A percentile compares a stretch with the other conserved stretches of the same genome.
Conservation (phyloP, 2,329 filamentous ascomycete species). For the Bimuria novae-zelandiae region DNA sequence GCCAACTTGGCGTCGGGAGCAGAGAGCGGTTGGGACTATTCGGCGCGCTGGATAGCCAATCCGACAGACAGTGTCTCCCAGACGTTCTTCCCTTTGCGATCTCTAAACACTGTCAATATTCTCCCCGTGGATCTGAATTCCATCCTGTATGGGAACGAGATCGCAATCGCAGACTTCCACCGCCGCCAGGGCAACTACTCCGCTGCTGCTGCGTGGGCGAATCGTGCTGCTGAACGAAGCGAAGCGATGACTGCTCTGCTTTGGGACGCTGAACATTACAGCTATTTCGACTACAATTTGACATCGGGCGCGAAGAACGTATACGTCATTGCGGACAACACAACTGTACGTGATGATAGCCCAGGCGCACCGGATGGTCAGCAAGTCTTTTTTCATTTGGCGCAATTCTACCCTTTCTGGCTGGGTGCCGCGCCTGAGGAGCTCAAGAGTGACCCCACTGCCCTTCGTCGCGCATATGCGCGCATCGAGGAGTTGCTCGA, state of each 20-base stretch:
- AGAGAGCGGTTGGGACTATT: conserved; percentile 70
- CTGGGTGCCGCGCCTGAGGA: conserved; percentile 64
- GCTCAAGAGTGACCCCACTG: conserved; percentile 63
- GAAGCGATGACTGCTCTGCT: conserved; percentile 66
- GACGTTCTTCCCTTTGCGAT: conserved; percentile 68
- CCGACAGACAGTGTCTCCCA: conserved; percentile 63
- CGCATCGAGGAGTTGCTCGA: conserved; percentile 61
- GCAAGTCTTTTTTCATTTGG: conserved; percentile 62
- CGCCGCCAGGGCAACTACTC: conserved; percentile 56
- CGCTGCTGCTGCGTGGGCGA: conserved; percentile 56
- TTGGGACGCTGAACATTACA: conserved; percentile 66
- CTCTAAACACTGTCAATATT: conserved; percentile 62
- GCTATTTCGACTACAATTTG: conserved; percentile 72
- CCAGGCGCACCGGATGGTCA: conserved; percentile 57
- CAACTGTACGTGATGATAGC: conserved; percentile 45
- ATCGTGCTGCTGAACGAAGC: conserved; percentile 58
- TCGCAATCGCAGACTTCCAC: conserved; percentile 62
- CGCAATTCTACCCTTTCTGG: conserved; percentile 73
- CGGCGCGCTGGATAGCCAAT: conserved; percentile 61
- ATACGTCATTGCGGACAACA: conserved; percentile 53
- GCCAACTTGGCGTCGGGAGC: conserved; percentile 67
- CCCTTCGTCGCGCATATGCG: conserved; percentile 59
- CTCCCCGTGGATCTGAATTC: conserved; percentile 71
- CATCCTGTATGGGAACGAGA: conserved; percentile 69
- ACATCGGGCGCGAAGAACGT: conserved; percentile 62